A percentile compares a stretch with the other conserved stretches of the same genome.
Evolutionary conservation across 306 rosid species (phyloP).

Genomic region (Ormosia emarginata): DNA sequence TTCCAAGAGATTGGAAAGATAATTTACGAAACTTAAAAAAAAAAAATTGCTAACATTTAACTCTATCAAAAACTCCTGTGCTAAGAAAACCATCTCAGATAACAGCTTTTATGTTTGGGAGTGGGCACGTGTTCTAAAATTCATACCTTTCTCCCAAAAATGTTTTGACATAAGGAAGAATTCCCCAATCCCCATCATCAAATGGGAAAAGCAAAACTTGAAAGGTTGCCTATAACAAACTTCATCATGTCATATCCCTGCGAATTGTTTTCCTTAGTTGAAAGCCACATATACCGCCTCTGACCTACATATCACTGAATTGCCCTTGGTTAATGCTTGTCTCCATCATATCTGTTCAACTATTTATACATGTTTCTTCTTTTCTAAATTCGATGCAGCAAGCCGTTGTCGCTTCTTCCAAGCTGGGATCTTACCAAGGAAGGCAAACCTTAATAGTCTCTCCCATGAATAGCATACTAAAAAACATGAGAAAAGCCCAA

Average conservation of each 20-base stretch:
- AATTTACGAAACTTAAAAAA: too few relatives aligned
- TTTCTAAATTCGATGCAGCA: constrained; percentile 62
- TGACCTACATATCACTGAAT: constrained; percentile 15
- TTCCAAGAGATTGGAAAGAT: too few relatives aligned
- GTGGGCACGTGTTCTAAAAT: constrained; percentile 29
- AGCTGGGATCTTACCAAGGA: constrained; percentile 84
- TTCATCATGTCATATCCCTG: constrained; percentile 1
- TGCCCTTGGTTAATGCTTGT: background rate
- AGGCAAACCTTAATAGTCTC: constrained; percentile 79
- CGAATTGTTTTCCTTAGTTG: constrained; percentile 4
- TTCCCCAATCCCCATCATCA: constrained; percentile 14
- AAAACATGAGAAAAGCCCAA: constrained; percentile 85
- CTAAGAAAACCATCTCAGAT: constrained; percentile 10
- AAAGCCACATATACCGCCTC: background rate
- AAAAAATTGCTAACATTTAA: too few relatives aligned
- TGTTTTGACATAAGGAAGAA: constrained; percentile 17
- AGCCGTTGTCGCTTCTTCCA: constrained; percentile 82
- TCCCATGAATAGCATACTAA: constrained; percentile 86
- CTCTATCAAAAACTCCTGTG: background rate
- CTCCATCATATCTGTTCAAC: background rate
- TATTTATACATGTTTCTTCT: constrained; percentile 65
- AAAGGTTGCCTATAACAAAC: constrained; percentile 23
- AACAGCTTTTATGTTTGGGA: background rate
- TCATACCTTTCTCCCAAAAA: constrained; percentile 40
- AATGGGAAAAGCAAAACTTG: constrained; percentile 9